phyloP scores from a whole-genome alignment of 2,329 filamentous ascomycete species.

The Colletotrichum melonis region DNA sequence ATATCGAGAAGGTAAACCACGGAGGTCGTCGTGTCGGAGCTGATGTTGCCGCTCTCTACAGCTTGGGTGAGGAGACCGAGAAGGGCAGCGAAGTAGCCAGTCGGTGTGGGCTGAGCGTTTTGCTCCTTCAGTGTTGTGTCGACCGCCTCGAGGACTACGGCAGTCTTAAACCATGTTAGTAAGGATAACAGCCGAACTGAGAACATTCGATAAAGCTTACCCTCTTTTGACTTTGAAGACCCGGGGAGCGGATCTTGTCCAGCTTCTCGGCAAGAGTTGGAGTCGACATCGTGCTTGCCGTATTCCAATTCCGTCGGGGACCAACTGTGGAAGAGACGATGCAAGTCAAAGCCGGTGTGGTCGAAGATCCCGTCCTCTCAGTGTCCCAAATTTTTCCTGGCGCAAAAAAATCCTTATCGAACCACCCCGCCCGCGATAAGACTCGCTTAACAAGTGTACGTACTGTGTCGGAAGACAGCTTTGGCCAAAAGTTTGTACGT shows the following conservation, averaged over 20 bases:
- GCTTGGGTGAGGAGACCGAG: slow-evolving; percentile 87
- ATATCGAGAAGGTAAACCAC: slow-evolving; percentile 96
- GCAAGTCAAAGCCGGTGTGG: slow-evolving; percentile 9
- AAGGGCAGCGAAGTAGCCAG: slow-evolving; percentile 95
- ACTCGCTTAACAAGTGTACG: slow-evolving; percentile 4
- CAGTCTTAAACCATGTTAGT: slow-evolving; percentile 66
- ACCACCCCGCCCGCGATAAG: slow-evolving; percentile 36
- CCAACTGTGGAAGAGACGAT: slow-evolving; percentile 29
- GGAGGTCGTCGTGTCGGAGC: slow-evolving; percentile 85
- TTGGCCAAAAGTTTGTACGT: background rate
- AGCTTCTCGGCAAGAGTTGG: slow-evolving; percentile 84
- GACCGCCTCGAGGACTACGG: slow-evolving; percentile 88
- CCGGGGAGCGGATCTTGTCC: slow-evolving; percentile 96
- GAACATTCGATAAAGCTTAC: slow-evolving; percentile 56
- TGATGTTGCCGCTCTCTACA: slow-evolving; percentile 74
- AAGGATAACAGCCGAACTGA: slow-evolving; percentile 16
- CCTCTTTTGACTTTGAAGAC: slow-evolving; percentile 94
- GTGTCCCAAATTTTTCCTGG: slow-evolving; percentile 32
- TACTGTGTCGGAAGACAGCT: background rate
- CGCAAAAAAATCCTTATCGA: slow-evolving; percentile 38
- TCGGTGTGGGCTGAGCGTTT: slow-evolving; percentile 84
- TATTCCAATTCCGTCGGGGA: slow-evolving; percentile 33
- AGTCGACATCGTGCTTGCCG: slow-evolving; percentile 57
- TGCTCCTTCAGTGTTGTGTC: slow-evolving; percentile 93
- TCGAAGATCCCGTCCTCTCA: slow-evolving; percentile 8